phyloP scores from a whole-genome alignment of 352 stramenopile species.

The Sclerospora graminicola region DNA sequence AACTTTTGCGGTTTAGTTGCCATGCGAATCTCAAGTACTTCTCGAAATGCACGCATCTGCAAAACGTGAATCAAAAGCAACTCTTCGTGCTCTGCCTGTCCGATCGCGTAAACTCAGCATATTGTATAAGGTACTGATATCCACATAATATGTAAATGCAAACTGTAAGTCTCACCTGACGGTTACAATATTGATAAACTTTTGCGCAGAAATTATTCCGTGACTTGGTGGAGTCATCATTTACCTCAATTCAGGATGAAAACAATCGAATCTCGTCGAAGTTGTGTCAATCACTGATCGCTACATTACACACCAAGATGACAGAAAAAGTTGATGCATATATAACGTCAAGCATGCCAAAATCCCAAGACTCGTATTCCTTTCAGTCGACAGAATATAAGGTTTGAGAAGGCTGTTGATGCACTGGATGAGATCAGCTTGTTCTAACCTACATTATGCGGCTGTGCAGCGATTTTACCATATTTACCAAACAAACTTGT shows the following conservation, averaged over 20 bases:
- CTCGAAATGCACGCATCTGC: slow-evolving; percentile 33
- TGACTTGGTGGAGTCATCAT: slow-evolving; percentile 60
- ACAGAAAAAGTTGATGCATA: slow-evolving; percentile 44
- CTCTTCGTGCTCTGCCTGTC: slow-evolving; percentile 55
- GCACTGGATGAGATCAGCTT: background rate
- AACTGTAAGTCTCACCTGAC: background rate
- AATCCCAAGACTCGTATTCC: slow-evolving; percentile 49
- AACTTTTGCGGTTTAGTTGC: slow-evolving; percentile 31
- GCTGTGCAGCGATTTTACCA: slow-evolving; percentile 54
- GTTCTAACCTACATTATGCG: background rate
- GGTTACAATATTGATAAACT: slow-evolving; percentile 3
- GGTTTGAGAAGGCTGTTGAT: slow-evolving; percentile 15
- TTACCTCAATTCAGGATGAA: slow-evolving; percentile 53
- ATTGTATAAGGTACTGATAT: slow-evolving; percentile 37
- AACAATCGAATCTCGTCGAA: slow-evolving; percentile 60
- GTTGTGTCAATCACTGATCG: slow-evolving; percentile 44
- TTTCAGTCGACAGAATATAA: slow-evolving; percentile 64
- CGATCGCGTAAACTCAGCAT: slow-evolving; percentile 48
- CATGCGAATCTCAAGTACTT: slow-evolving; percentile 47
- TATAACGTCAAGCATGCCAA: slow-evolving; percentile 26
- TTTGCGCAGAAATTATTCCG: slow-evolving; percentile 64
- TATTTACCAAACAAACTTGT: slow-evolving; percentile 55
- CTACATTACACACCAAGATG: slow-evolving; percentile 48
- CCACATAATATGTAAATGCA: background rate
- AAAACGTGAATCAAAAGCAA: slow-evolving; percentile 33